Evolutionary conservation across 2,329 filamentous ascomycete genomes (phyloP).

Genomic region (Ophiocordyceps camponoti-rufipedis): DNA sequence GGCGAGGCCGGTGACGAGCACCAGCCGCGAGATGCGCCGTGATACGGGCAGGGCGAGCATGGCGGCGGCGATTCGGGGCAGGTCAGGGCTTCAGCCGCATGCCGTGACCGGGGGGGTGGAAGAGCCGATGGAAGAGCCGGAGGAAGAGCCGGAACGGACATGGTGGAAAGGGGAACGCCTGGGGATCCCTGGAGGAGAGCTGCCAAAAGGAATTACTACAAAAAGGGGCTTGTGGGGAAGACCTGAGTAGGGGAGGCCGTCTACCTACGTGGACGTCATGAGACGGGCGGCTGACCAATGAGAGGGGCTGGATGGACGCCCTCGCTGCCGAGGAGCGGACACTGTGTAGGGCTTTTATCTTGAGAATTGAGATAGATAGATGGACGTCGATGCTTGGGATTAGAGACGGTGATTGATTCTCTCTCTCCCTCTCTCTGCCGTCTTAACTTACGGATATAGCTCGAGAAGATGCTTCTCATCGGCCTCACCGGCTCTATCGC

Average conservation of each 20-base stretch:
- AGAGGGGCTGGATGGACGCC: neutral
- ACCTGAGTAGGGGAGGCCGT: no score
- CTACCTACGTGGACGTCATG: no score
- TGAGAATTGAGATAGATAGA: no score
- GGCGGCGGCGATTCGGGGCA: neutral
- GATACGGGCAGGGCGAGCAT: constrained; percentile 7
- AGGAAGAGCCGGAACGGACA: neutral
- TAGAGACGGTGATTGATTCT: neutral
- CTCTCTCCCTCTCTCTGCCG: neutral
- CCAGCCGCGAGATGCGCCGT: constrained; percentile 7
- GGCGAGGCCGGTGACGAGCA: constrained; percentile 6
- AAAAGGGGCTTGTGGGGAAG: neutral
- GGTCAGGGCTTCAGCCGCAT: neutral
- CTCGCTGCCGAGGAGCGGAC: neutral
- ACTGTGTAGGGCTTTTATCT: no score
- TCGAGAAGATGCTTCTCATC: constrained; percentile 49
- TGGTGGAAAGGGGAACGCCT: neutral
- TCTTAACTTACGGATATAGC: no score
- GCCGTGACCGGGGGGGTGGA: neutral
- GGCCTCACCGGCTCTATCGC: constrained; percentile 94
- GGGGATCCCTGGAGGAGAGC: neutral
- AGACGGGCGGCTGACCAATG: no score
- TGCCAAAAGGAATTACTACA: neutral
- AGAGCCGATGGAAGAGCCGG: no score
- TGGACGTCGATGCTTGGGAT: no score